A percentile compares a stretch with the other conserved stretches of the same genome.
Evolutionary conservation across 2,329 filamentous ascomycete species (phyloP).

Genomic region (Pseudonectria foliicola): DNA sequence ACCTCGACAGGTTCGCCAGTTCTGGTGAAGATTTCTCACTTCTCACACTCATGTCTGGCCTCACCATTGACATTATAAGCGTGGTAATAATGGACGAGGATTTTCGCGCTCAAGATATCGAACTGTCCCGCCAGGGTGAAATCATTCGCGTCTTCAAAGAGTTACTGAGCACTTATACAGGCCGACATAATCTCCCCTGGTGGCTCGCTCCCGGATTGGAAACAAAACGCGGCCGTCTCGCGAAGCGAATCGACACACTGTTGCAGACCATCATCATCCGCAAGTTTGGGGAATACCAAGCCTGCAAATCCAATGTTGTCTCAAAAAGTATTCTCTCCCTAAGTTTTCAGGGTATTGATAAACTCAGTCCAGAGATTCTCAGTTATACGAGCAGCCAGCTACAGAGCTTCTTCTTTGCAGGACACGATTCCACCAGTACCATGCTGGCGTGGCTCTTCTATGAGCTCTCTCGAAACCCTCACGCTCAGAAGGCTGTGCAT

Average conservation of each 20-base stretch:
- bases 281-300: not conserved
- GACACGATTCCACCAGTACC: slow-evolving; percentile 34
- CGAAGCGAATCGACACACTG: not conserved
- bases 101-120: slow-evolving; percentile 22
- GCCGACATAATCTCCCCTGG: no score
- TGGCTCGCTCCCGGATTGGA: no score
- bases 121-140: slow-evolving; percentile 7
- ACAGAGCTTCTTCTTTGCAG: slow-evolving; percentile 33
- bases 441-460: slow-evolving; percentile 31
- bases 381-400: slow-evolving; percentile 29
- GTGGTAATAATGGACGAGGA: slow-evolving; percentile 27
- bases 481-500: slow-evolving; percentile 20
- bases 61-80: slow-evolving; percentile 34
- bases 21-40: slow-evolving; percentile 22
- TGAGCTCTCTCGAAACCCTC: slow-evolving; percentile 27
- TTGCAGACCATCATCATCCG: not conserved
- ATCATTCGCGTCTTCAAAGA: not conserved
- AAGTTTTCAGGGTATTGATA: slow-evolving; percentile 22
- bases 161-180: no score
- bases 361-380: slow-evolving; percentile 22
- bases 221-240: no score
- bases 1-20: slow-evolving; percentile 13
- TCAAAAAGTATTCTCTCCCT: slow-evolving; percentile 24
- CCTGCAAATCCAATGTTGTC: slow-evolving; percentile 1
- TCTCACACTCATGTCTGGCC: slow-evolving; percentile 20